Evolutionary conservation across 345 rosid genomes (phyloP), one percentile per base, ranked within the genome.

Genomic region (Camelina hispida): DNA sequence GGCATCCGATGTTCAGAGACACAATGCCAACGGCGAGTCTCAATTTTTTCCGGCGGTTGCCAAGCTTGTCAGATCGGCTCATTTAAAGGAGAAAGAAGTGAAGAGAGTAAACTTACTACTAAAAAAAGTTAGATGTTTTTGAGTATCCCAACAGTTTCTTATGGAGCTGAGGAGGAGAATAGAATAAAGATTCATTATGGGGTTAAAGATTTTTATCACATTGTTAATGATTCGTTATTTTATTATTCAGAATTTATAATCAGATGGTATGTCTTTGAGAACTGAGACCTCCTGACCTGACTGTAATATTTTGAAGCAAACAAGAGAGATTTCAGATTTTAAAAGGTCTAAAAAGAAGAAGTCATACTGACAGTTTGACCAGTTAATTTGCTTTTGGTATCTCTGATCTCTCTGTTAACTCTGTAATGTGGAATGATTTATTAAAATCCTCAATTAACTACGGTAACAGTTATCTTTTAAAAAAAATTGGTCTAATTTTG

Each of bases 1-100:
- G 99, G 70, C 99, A 95, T 80, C 99, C 99, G 1, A 90, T 95
- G 98, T 95, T 95, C 64, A 76, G 99, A 64, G 86, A 89, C 84
- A 90, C 97, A 3, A 92, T 92, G 98, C 97, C 99, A 12, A 83
- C 98, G 69, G 82, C 86, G 4, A 87, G 94, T 81, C 79, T 90
- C 73, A 95, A 87, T 87, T 92, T 92, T 75, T 95, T 92, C 90
- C 85, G 96, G 72, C 84, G 99, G 70, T 89, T 95, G 18, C 99
- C 99, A 1, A 90, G 97, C 72, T 78, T 95, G 60, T 89, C 98
- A 2, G 99, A 95, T 71, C 82, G 96, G 75, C 83, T 92, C 81
- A 87, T 95, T 86, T 94, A 71, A 66, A 34, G 28, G 54, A 50
- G 42, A 22, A 37, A 23, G 32, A 60, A 11, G 48, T 58, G 25